Conservation (phyloP, 495 filamentous ascomycete species). For the Tricharina praecox region DNA sequence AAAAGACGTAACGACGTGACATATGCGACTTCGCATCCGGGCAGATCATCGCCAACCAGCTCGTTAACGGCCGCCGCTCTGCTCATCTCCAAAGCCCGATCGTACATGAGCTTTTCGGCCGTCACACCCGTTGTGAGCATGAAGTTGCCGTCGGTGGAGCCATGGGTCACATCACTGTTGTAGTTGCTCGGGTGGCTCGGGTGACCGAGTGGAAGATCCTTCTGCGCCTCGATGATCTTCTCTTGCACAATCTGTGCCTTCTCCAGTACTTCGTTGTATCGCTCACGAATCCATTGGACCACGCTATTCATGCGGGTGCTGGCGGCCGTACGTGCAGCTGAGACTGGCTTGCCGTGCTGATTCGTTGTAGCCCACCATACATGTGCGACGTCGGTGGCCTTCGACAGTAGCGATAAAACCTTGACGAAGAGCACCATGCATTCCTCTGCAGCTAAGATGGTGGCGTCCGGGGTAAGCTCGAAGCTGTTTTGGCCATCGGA, state of each 20-base stretch:
- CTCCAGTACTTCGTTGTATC: conserved; percentile 92
- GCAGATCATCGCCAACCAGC: conserved; percentile 74
- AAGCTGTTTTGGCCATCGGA: not conserved
- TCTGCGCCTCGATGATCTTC: conserved; percentile 75
- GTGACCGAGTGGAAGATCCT: conserved; percentile 65
- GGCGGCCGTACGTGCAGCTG: conserved; percentile 31
- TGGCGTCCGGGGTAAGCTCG: conserved; percentile 65
- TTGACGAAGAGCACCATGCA: conserved; percentile 93
- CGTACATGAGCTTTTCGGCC: conserved; percentile 95
- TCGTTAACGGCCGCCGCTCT: conserved; percentile 86
- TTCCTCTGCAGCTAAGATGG: conserved; percentile 79
- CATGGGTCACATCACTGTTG: conserved; percentile 30
- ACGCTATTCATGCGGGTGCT: conserved; percentile 70
- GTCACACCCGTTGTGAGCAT: conserved; percentile 62
- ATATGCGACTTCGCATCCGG: conserved; percentile 83
- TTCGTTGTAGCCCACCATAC: conserved; percentile 58
- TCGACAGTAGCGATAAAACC: conserved; percentile 68
- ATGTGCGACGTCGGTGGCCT: conserved; percentile 92
- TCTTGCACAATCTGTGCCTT: conserved; percentile 83
- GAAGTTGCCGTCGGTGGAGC: not conserved
- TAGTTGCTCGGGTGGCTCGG: conserved; percentile 72
- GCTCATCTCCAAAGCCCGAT: conserved; percentile 92
- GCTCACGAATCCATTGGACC: conserved; percentile 82
- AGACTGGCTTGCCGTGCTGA: not conserved
- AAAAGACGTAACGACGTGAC: conserved; percentile 81